A percentile compares a stretch with the other conserved stretches of the same genome.
phyloP scores from a whole-genome alignment of 371 early-diverging fungal species.

The Funneliformis caledonium region DNA sequence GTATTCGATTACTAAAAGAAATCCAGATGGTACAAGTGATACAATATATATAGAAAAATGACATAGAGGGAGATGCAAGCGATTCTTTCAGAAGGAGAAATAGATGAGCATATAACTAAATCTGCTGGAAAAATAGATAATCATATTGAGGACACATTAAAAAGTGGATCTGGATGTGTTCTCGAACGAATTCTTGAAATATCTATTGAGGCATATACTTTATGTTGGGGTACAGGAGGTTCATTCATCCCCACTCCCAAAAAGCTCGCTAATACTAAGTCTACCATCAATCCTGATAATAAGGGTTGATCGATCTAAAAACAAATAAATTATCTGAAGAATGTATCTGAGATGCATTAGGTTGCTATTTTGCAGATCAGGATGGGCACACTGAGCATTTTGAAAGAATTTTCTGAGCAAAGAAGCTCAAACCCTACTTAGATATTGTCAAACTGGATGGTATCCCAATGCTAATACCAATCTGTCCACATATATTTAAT shows the following conservation, averaged over 20 bases:
- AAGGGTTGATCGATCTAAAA: too few relatives aligned
- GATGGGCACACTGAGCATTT: too few relatives aligned
- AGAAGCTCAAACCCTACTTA: too few relatives aligned
- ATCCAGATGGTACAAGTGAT: not conserved
- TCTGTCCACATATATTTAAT: slow-evolving; percentile 12
- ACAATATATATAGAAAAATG: not conserved
- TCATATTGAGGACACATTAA: slow-evolving; percentile 7
- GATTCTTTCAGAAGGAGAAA: not conserved
- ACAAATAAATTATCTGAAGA: too few relatives aligned
- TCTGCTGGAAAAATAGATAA: slow-evolving; percentile 18
- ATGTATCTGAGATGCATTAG: too few relatives aligned
- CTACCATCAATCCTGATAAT: too few relatives aligned
- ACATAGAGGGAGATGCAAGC: not conserved
- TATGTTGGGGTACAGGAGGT: too few relatives aligned
- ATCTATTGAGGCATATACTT: slow-evolving; percentile 10
- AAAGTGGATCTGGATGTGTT: not conserved
- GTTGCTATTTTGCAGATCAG: too few relatives aligned
- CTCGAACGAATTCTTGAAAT: slow-evolving; percentile 1
- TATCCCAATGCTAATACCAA: not conserved
- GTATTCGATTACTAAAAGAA: not conserved
- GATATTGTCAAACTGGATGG: not conserved
- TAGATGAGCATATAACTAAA: slow-evolving; percentile 29
- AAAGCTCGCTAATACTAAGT: too few relatives aligned
- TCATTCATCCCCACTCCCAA: too few relatives aligned
- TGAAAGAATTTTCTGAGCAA: too few relatives aligned